phyloP scores from a whole-genome alignment of 768 basidiomycete species.

The Termitomyces sp. region DNA sequence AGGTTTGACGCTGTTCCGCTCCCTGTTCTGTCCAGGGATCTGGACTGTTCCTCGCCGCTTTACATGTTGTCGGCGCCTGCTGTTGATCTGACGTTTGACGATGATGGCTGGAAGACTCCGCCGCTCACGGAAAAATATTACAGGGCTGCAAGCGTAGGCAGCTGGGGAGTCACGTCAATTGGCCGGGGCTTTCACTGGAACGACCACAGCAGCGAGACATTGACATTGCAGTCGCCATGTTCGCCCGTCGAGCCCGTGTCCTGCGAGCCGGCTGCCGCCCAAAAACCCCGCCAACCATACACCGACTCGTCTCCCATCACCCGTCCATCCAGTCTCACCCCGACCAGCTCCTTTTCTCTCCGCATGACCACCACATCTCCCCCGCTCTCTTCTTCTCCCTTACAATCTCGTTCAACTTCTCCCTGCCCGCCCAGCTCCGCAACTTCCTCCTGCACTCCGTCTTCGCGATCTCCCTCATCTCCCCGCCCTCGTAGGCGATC shows the following conservation, averaged over 20 bases:
- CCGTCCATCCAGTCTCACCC: slow-evolving; percentile 5
- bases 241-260: slow-evolving; percentile 14
- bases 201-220: slow-evolving; percentile 27
- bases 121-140: slow-evolving; percentile 45
- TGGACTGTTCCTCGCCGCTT: slow-evolving; percentile 5
- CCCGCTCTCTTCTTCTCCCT: slow-evolving; percentile 26
- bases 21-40: slow-evolving; percentile 2
- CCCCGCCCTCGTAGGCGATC: slow-evolving; percentile 70
- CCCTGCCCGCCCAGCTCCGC: slow-evolving; percentile 17
- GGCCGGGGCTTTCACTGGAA: slow-evolving; percentile 81
- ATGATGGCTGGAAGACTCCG: slow-evolving; percentile 62
- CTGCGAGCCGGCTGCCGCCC: slow-evolving; percentile 16
- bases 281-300: slow-evolving; percentile 26
- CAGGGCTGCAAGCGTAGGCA: slow-evolving; percentile 63
- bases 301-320: not conserved
- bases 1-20: slow-evolving; percentile 6
- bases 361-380: slow-evolving; percentile 22
- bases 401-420: slow-evolving; percentile 29
- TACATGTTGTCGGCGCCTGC: slow-evolving; percentile 58
- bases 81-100: slow-evolving; percentile 61
- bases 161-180: slow-evolving; percentile 83
- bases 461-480: slow-evolving; percentile 46
- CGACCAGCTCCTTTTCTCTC: slow-evolving; percentile 19
- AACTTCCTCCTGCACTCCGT: slow-evolving; percentile 23
- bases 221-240: slow-evolving; percentile 8